Conservation (phyloP, 768 basidiomycete species). For the Lactarius trivialis region DNA sequence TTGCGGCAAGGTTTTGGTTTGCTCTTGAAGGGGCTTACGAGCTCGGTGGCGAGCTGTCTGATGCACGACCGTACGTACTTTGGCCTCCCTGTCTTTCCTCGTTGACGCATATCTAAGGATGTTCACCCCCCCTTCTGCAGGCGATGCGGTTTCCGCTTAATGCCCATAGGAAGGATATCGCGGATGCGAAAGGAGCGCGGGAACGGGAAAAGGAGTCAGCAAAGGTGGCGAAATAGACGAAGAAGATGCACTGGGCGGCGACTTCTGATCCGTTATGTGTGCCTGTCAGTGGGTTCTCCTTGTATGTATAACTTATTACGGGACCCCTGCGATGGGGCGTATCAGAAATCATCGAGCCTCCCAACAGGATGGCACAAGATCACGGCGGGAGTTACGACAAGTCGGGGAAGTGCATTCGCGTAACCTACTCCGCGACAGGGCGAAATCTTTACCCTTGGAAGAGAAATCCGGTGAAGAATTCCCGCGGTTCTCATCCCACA, state of each 20-base stretch:
- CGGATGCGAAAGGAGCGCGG: slow-evolving; percentile 85
- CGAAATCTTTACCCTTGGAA: too few species aligned
- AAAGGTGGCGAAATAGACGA: slow-evolving; percentile 83
- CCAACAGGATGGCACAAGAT: too few species aligned
- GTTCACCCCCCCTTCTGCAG: slow-evolving; percentile 37
- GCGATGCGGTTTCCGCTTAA: slow-evolving; percentile 98
- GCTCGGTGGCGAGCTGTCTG: slow-evolving; percentile 65
- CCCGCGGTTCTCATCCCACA: too few species aligned
- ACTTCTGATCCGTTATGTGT: slow-evolving; percentile 30
- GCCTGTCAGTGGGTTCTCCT: too few species aligned
- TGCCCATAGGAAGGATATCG: slow-evolving; percentile 91
- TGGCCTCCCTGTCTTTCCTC: slow-evolving; percentile 2
- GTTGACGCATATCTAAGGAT: slow-evolving; percentile 5
- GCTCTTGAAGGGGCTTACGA: slow-evolving; percentile 88
- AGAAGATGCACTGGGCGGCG: slow-evolving; percentile 50
- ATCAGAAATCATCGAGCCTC: too few species aligned
- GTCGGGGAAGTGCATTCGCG: too few species aligned
- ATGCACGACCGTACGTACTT: slow-evolving; percentile 69
- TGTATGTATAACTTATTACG: too few species aligned
- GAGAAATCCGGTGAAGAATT: too few species aligned
- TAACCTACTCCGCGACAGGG: too few species aligned
- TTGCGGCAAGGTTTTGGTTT: slow-evolving; percentile 91
- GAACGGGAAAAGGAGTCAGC: slow-evolving; percentile 93
- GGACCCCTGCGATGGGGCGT: too few species aligned
- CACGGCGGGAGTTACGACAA: too few species aligned